A percentile compares a stretch with the other conserved stretches of the same genome.
Conservation (phyloP, 192 early-diverging fungal species). For the Funneliformis mosseae region DNA sequence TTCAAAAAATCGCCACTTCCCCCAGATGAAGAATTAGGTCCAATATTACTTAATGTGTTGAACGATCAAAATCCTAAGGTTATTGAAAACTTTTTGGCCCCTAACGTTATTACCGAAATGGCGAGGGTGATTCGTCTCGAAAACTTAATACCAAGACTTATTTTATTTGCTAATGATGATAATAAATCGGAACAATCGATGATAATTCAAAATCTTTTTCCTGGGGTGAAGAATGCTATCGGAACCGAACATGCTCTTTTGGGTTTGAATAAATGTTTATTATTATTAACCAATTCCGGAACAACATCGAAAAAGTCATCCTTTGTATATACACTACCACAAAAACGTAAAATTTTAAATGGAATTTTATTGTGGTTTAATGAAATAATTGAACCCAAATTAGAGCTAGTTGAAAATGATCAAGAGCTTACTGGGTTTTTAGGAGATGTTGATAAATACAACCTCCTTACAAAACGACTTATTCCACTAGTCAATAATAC, state of each 20-base stretch:
- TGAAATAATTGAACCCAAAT: conserved; percentile 25
- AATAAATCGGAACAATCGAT: conserved; percentile 2
- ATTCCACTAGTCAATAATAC: conserved; percentile 18
- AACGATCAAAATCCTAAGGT: conserved; percentile 22
- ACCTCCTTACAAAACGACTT: conserved; percentile 1
- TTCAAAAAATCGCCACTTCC: conserved; percentile 20
- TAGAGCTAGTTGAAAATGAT: neutral
- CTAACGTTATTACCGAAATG: conserved; percentile 14
- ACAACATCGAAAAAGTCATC: neutral
- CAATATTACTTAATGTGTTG: conserved; percentile 7
- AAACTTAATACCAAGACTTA: conserved; percentile 10
- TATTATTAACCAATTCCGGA: neutral
- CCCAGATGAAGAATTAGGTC: conserved; percentile 24
- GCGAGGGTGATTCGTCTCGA: conserved; percentile 6
- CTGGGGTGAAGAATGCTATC: conserved; percentile 6
- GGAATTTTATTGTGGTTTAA: conserved; percentile 27
- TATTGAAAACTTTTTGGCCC: conserved; percentile 5
- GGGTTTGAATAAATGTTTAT: conserved; percentile 25
- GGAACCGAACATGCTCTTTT: conserved; percentile 5
- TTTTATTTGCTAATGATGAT: conserved; percentile 18
- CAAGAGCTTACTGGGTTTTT: conserved; percentile 7
- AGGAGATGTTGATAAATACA: conserved; percentile 16
- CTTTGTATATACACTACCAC: neutral
- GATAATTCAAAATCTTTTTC: neutral
- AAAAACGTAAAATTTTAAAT: conserved; percentile 26